These are phyloP conservation scores for Penicillium pancosmium DNA, from an alignment of 495 filamentous ascomycete species.

Conservation along the genomic window DNA sequence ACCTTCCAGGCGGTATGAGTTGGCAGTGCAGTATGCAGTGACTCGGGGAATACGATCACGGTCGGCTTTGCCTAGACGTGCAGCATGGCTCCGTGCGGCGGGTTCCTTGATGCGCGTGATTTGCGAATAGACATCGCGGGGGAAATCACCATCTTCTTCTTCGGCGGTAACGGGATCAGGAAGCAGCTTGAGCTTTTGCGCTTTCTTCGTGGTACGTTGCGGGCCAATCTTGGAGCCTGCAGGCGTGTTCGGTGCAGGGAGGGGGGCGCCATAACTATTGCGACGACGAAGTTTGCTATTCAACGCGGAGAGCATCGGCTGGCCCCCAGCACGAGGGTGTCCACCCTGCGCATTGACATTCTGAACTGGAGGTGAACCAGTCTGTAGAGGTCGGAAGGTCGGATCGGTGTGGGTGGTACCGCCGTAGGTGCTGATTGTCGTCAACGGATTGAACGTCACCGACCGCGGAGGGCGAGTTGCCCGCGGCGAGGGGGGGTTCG, in stretches of 20 bases:
- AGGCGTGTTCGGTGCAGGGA: slow-evolving; percentile 44
- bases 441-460: slow-evolving; percentile 71
- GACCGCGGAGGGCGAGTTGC: slow-evolving; percentile 52
- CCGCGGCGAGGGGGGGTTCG: slow-evolving; percentile 43
- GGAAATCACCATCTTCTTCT: slow-evolving; percentile 80
- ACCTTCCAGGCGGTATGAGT: slow-evolving; percentile 83
- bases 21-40: slow-evolving; percentile 94
- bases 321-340: slow-evolving; percentile 44
- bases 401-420: slow-evolving; percentile 47
- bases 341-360: slow-evolving; percentile 35
- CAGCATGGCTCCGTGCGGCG: slow-evolving; percentile 89
- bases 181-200: slow-evolving; percentile 92
- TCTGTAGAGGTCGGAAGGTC: slow-evolving; percentile 45
- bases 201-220: slow-evolving; percentile 90
- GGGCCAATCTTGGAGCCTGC: slow-evolving; percentile 82
- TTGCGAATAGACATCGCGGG: slow-evolving; percentile 94
- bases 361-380: slow-evolving; percentile 40
- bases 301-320: slow-evolving; percentile 76
- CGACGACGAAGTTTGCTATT: slow-evolving; percentile 85
- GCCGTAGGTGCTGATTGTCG: slow-evolving; percentile 60
- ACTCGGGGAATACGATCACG: slow-evolving; percentile 84
- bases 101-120: slow-evolving; percentile 95
- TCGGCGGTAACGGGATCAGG: slow-evolving; percentile 85
- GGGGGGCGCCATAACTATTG: slow-evolving; percentile 76
- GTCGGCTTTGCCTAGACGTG: slow-evolving; percentile 90